Base-by-base conservation (phyloP, 441 rosid genomes). In the Gossypium davidsonii region DNA sequence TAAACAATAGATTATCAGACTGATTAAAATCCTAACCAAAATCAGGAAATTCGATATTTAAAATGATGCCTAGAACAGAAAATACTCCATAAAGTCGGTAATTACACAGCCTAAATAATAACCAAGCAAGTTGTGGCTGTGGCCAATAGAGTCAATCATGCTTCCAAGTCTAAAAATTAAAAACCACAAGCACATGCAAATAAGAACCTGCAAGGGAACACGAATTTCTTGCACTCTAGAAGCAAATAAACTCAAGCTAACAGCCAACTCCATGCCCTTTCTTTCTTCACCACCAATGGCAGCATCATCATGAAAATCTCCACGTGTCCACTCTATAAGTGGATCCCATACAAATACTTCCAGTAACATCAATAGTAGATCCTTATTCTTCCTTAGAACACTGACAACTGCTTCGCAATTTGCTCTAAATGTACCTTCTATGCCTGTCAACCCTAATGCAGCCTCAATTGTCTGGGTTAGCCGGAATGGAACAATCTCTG, bases 281-380 rank as follows among this genome's bases (percentile, higher is more conserved):
- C 99, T 91, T 87, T 95, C 99, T 84, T 90, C 98, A 75, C 97
- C 97, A 73, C 91, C 97, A 83, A 93, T 93, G 68, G 97, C 97
- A 76, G 97, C 97, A 78, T 91, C 99, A 87, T 95, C 97, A 68
- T 90, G 99, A 80, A 91, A 93, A 83, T 95, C 97, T 72, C 90
- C 99, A 73, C 98, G 86, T 59, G 98, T 95, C 98, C 99, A 95
- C 84, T 95, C 99, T 74, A 95, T 85, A 70, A 95, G 95, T 68
- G 99, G 99, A 84, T 95, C 97, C 99, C 99, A 95, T 71, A 91
- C 88, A 83, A 95, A 95, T 64, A 89, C 97, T 82, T 95, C 98
- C 71, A 95, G 86, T 75, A 95, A 80, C 99, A 95, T 90, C 84
- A 95, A 79, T 63, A 95, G 78, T 75, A 87, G 74, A 79, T 95